Evolutionary conservation across 2,329 filamentous ascomycete species (phyloP), one percentile per base, ranked within the genome.

Genomic region (Dactylellina sp.): DNA sequence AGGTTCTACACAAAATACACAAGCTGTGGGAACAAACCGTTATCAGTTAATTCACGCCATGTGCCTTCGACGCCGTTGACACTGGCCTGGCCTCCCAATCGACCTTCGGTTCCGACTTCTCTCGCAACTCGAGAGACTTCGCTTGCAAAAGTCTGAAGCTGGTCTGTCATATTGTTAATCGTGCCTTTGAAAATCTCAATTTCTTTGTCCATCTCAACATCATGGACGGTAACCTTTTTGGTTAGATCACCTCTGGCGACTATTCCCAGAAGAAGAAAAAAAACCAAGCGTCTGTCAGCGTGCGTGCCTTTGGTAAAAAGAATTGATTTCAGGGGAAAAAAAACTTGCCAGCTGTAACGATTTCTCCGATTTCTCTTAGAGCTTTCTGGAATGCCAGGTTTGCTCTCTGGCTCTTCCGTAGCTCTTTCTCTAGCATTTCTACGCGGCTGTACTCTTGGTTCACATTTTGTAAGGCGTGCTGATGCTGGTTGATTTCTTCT

Each of bases 121-220:
- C 92, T 91, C 64, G 94, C 94, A 78, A 98, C 89, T 77, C 92
- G 89, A 44, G 94, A 97, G 78, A 98, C 94, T 84, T 98, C 93
- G 82, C 92, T 96, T 77, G 94, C 94, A 82, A 98, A 98, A 66
- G 96, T 92, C 80, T 97, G 93, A 71, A 98, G 86, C 82, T 97
- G 94, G 80, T 98, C 94, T 88, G 98, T 96, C 94, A 98, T 98
- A 77, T 91, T 96, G 81, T 98, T 98, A 84, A 98, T 98, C 75
- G 94, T 97, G 79, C 92, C 89, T 83, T 98, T 98, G 85, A 98
- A 98, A 7, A 92, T 93, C 25, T 93, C 95, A 79, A 98, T 98
- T 85, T 98, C 94, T 25, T 93, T 93, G 85, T 98, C 94, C 90
- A 97, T 95, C 83, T 98, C 94, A 77, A 96, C 90, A 2, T 91